A percentile compares a stretch with the other conserved stretches of the same genome.
These are phyloP conservation scores for Neopestalotiopsis sp. DNA, from an alignment of 2,329 filamentous ascomycete genomes.

Conservation along the genomic window DNA sequence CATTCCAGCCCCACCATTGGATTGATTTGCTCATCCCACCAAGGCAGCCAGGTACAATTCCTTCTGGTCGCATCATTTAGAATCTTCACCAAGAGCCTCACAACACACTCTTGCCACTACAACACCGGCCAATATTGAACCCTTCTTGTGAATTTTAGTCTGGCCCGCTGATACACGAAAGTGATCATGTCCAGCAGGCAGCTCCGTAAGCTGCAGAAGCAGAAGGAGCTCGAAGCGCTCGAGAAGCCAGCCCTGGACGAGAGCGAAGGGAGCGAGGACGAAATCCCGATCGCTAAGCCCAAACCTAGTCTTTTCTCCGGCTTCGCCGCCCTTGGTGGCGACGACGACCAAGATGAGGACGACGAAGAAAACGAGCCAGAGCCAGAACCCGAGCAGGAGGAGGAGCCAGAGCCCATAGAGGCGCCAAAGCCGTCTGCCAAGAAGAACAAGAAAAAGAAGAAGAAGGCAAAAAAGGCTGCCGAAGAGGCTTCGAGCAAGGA, in stretches of 20 bases:
- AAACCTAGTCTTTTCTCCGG: constrained; percentile 54
- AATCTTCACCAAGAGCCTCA: not conserved
- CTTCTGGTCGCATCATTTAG: not conserved
- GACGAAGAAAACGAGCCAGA: constrained; percentile 39
- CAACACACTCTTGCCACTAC: too few species aligned
- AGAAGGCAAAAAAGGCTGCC: constrained; percentile 38
- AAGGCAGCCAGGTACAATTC: not conserved
- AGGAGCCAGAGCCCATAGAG: constrained; percentile 29
- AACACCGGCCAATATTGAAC: too few species aligned
- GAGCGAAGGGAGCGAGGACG: constrained; percentile 41
- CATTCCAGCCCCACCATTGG: constrained; percentile 17
- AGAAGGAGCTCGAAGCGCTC: constrained; percentile 51
- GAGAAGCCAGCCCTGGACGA: constrained; percentile 40
- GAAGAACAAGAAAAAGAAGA: constrained; percentile 47
- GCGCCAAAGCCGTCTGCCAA: constrained; percentile 34
- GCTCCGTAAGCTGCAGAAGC: constrained; percentile 47
- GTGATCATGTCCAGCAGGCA: constrained; percentile 38
- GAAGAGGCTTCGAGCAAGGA: constrained; percentile 23
- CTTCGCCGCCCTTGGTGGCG: constrained; percentile 56
- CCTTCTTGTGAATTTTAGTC: not conserved
- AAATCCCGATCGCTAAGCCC: constrained; percentile 42
- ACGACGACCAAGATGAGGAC: constrained; percentile 46
- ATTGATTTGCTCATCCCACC: constrained; percentile 19
- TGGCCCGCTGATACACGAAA: not conserved
- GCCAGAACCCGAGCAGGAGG: constrained; percentile 25